Conservation (phyloP, 1,284 basidiomycete genomes). For the Ceratobasidium sp. region DNA sequence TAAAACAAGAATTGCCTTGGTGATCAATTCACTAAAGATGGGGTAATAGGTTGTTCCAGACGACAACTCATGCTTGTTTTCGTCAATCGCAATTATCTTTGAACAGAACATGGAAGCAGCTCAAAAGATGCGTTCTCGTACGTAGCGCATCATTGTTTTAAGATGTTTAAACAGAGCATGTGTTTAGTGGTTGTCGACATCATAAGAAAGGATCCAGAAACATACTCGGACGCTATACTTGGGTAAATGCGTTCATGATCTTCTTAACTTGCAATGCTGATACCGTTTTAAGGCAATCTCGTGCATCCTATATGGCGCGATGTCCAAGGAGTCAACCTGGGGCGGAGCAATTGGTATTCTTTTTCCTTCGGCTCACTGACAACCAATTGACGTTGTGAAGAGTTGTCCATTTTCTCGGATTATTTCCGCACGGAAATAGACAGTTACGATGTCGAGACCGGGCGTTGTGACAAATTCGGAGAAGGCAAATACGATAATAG, state of each 20-base stretch:
- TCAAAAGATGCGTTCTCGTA: conserved; percentile 65
- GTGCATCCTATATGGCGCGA: conserved; percentile 81
- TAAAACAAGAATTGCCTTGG: conserved; percentile 16
- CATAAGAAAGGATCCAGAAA: conserved; percentile 71
- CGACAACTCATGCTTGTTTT: conserved; percentile 93
- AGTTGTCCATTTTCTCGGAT: conserved; percentile 79
- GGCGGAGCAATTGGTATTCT: conserved; percentile 79
- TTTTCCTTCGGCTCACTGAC: background rate
- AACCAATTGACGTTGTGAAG: conserved; percentile 46
- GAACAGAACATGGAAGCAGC: conserved; percentile 77
- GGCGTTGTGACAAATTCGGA: conserved; percentile 84
- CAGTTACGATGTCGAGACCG: conserved; percentile 89
- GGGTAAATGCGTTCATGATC: conserved; percentile 60
- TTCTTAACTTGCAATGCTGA: conserved; percentile 14
- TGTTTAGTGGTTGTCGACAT: conserved; percentile 77
- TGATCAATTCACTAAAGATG: conserved; percentile 10
- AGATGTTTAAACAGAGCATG: background rate
- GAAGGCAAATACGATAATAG: conserved; percentile 57
- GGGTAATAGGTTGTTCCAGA: conserved; percentile 79
- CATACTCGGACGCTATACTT: conserved; percentile 82
- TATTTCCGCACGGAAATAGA: conserved; percentile 86
- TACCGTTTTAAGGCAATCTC: conserved; percentile 60
- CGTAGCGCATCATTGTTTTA: conserved; percentile 39
- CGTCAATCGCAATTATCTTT: conserved; percentile 82
- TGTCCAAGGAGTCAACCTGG: conserved; percentile 82